These are phyloP conservation scores for Clohesyomyces aquaticus DNA, from an alignment of 495 filamentous ascomycete species.

Conservation along the genomic window DNA sequence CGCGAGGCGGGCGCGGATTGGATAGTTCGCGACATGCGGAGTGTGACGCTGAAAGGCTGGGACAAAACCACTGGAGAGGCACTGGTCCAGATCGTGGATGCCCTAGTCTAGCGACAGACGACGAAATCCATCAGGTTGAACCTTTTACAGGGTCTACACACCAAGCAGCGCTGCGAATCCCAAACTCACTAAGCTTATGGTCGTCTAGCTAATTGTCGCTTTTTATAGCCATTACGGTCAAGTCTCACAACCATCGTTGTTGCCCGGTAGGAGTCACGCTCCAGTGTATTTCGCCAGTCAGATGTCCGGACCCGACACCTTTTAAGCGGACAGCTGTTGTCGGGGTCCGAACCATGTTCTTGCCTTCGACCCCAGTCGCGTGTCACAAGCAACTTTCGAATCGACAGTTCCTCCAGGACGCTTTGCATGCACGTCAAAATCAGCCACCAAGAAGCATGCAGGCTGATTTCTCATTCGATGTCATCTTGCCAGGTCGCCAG, in stretches of 20 bases:
- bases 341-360: constrained; percentile 27
- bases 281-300: neutral
- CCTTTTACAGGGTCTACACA: neutral
- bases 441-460: constrained; percentile 27
- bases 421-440: constrained; percentile 21
- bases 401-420: constrained; percentile 1
- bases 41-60: constrained; percentile 54
- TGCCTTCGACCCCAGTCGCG: constrained; percentile 12
- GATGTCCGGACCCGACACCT: neutral
- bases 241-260: neutral
- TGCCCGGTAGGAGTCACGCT: neutral
- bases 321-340: constrained; percentile 15
- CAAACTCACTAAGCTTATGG: constrained; percentile 10
- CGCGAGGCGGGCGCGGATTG: constrained; percentile 78
- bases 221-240: constrained; percentile 26
- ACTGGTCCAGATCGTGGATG: constrained; percentile 47
- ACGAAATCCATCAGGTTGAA: constrained; percentile 11
- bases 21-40: constrained; percentile 79
- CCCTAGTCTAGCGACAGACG: constrained; percentile 37
- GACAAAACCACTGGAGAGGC: constrained; percentile 43
- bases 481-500: constrained; percentile 21
- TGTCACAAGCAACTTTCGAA: constrained; percentile 22
- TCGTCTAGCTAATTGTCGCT: constrained; percentile 21
- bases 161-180: neutral
- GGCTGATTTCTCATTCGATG: constrained; percentile 21